phyloP scores from a whole-genome alignment of 176 grass and related monocot species.

The Bonia amplexicaulis region DNA sequence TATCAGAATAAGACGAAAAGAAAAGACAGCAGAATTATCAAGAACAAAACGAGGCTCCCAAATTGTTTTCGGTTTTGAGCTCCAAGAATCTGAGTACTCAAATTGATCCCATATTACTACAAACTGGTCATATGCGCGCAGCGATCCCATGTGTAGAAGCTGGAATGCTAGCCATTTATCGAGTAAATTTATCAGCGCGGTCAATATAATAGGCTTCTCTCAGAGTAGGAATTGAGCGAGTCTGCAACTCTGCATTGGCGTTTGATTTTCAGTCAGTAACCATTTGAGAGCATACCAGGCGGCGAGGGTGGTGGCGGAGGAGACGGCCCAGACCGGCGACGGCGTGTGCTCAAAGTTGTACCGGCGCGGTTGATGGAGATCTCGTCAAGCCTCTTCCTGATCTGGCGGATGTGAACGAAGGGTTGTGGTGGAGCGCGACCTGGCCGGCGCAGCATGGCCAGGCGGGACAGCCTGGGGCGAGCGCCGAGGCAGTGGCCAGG shows the following conservation, averaged over 20 bases:
- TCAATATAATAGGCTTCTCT: background rate
- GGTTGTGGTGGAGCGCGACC: constrained; percentile 29
- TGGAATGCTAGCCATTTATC: too few species aligned
- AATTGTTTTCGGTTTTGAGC: background rate
- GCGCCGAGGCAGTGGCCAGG: background rate
- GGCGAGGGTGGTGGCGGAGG: constrained; percentile 26
- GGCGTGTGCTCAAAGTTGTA: constrained; percentile 33
- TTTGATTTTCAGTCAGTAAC: background rate
- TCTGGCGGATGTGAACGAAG: constrained; percentile 31
- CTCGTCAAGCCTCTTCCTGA: constrained; percentile 35
- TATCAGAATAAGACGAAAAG: background rate
- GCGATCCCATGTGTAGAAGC: background rate
- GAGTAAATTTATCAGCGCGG: too few species aligned
- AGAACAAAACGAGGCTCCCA: background rate
- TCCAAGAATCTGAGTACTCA: background rate
- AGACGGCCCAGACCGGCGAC: constrained; percentile 19
- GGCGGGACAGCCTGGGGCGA: background rate
- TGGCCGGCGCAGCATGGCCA: constrained; percentile 19
- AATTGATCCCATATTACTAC: background rate
- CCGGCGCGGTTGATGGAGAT: constrained; percentile 33
- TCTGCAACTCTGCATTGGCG: background rate
- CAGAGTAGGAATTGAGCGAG: background rate
- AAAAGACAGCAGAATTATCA: background rate
- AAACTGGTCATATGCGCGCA: background rate
- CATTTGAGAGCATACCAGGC: background rate